Base-by-base conservation (phyloP, 2,329 filamentous ascomycete genomes). In the Aspergillus udagawae region DNA sequence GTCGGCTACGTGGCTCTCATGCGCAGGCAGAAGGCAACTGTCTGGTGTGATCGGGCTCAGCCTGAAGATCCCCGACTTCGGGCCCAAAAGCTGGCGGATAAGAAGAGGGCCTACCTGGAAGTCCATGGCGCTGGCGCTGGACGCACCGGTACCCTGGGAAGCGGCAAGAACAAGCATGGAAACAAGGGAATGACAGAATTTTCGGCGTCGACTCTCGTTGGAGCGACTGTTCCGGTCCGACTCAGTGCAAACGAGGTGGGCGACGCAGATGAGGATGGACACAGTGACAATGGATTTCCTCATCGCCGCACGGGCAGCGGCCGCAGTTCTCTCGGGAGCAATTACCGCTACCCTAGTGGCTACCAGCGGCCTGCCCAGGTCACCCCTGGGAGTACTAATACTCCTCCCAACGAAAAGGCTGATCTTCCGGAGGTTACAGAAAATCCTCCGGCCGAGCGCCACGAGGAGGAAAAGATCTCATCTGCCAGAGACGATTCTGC, bases 41-140 rank as follows among this genome's bases (percentile, higher is more conserved):
- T 99, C 4, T 99, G 94, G 94, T 97, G 92, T 78, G 94, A 97
- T 71, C 88, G 92, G 54, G 85, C 93, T 9, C 94, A 99, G 73
- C 87, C 90, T 60, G 92, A 97, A 75, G 94, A 99, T 72, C 91
- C 93, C 0, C 84, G 91, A 52, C 79, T 94, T 56, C 79, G 88
- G 3, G 92, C 91, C 28, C 89, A 92, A 68, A 92, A 96, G 73
- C 85, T 90, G 57, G 89, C 90, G 41, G 94, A 92, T 57, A 96
- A 94, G 79, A 86, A 90, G 78, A 83, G 92, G 51, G 94, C 94
- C 12, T 87, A 88, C 55, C 86, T 89, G 67, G 92, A 97, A 76
- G 87, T 97, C 7, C 86, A 88, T 51, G 90, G 86, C 58, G 67
- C 71, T 51, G 64, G 70, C 52, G 74, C 77, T 41, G 80, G 78